These are phyloP conservation scores for Erysimum cheiri DNA, from an alignment of 441 rosid genomes.

Conservation along the genomic window DNA sequence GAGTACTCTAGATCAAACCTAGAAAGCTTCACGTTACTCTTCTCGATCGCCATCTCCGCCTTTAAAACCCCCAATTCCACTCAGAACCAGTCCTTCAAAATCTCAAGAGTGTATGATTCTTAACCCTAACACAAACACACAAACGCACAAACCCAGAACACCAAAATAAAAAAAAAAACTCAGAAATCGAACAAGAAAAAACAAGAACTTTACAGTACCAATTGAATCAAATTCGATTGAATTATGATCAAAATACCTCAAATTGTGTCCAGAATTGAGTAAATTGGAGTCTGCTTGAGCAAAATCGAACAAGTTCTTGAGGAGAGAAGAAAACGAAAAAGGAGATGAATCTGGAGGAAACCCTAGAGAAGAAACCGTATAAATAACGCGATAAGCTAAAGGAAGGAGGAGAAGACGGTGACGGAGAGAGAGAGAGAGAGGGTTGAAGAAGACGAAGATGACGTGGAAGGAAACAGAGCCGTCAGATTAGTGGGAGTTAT, in stretches of 20 bases:
- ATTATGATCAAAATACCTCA: conserved; percentile 33
- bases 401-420: conserved; percentile 45
- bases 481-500: conserved; percentile 54
- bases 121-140: conserved; percentile 51
- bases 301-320: conserved; percentile 2
- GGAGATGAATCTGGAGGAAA: conserved; percentile 54
- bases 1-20: conserved; percentile 88
- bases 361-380: conserved; percentile 59
- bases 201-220: conserved; percentile 26
- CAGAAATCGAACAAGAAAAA: conserved; percentile 30
- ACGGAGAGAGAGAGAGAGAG: conserved; percentile 40
- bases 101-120: conserved; percentile 12
- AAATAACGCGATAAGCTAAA: conserved; percentile 41
- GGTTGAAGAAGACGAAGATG: conserved; percentile 86
- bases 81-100: conserved; percentile 12
- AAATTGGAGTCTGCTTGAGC: conserved; percentile 33
- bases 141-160: conserved; percentile 23
- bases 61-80: conserved; percentile 36
- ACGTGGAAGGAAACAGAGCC: conserved; percentile 75
- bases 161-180: conserved; percentile 16
- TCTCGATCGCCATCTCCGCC: conserved; percentile 89
- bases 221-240: conserved; percentile 22
- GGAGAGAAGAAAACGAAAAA: not conserved
- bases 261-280: conserved; percentile 26
- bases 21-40: conserved; percentile 78